These are phyloP conservation scores for Eleusine coracana DNA, from an alignment of 176 grass and related monocot species.

Conservation along the genomic window DNA sequence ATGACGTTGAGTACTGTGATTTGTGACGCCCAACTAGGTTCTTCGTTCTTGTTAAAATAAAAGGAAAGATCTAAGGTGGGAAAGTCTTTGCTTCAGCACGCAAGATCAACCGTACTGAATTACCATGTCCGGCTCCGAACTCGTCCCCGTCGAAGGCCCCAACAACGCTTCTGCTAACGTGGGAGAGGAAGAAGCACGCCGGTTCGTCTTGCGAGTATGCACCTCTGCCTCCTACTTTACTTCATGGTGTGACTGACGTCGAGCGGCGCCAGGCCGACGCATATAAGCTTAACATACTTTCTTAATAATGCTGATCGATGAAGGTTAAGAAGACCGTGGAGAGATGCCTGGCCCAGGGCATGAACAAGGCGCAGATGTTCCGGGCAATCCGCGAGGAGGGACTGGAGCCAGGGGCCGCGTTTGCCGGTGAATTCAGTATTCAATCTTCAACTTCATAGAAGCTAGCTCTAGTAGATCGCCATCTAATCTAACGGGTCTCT, in stretches of 20 bases:
- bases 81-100: background rate
- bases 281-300: background rate
- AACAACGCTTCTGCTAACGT: too few species aligned
- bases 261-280: background rate
- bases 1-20: too few species aligned
- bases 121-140: too few species aligned
- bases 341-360: constrained; percentile 9
- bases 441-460: background rate
- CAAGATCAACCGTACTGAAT: too few species aligned
- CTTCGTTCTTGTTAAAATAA: too few species aligned
- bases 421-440: background rate
- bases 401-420: background rate
- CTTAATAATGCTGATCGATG: background rate
- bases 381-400: background rate
- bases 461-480: background rate
- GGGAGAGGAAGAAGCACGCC: too few species aligned
- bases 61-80: background rate
- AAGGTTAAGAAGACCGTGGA: constrained; percentile 7
- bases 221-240: background rate
- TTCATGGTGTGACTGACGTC: background rate
- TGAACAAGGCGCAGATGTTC: constrained; percentile 15
- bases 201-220: too few species aligned
- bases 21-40: too few species aligned
- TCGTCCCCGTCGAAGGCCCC: too few species aligned
- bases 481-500: background rate